Base-by-base conservation (phyloP, 805 yeast genomes). In the Cyberlindnera sargentensis region DNA sequence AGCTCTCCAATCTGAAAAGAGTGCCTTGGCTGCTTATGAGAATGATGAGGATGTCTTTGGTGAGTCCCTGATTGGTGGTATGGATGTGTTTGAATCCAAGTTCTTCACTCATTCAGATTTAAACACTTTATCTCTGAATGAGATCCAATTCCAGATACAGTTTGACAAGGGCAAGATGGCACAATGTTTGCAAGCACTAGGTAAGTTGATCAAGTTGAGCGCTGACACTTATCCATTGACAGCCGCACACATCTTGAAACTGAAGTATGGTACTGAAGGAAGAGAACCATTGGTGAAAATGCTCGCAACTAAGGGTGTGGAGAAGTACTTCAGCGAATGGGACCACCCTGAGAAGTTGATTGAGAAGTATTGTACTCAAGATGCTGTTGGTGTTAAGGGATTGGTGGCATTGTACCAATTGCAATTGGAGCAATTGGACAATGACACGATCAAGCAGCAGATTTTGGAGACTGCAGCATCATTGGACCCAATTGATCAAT, bases 1-100 rank as follows among this genome's bases (percentile, higher is more conserved):
- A 60, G 75, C 75, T 50, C 70, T 72, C 49, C 82, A 76, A 29
- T 74, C 73, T 29, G 74, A 82, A 46, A 69, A 73, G 38, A 64
- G 69, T 3, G 63, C 65, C 42, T 56, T 68, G 11, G 49, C 60
- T 26, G 71, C 73, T 1, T 66, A 63, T 34, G 42, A 60, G 24
- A 70, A 72, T 15, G 86, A 80, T 46, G 61, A 64, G 5, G 90
- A 84, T 65, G 72, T 78, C 3, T 71, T 80, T 48, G 91, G 88
- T 31, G 70, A 70, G 27, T 63, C 66, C 33, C 57, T 71, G 33
- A 54, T 65, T 34, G 57, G 67, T 15, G 56, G 67, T 15, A 52
- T 80, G 39, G 71, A 67, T 6, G 62, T 64, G 10, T 69, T 82
- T 46, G 56, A 66, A 23, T 62, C 63, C 3, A 72, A 66, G 37